Conservation (phyloP, 352 stramenopile genomes). For the Phytophthora pinifolia region DNA sequence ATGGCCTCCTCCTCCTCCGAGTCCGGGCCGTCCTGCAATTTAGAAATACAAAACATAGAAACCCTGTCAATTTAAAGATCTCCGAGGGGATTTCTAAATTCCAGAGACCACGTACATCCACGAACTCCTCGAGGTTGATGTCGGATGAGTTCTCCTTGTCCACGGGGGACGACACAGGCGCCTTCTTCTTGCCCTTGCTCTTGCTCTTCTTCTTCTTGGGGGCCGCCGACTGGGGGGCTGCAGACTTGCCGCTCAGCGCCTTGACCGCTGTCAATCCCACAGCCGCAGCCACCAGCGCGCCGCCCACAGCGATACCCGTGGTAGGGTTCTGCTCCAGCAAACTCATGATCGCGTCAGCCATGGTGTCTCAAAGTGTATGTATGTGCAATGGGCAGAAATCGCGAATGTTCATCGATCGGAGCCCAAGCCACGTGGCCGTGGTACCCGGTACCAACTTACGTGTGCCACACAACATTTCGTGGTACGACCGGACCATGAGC, state of each 20-base stretch:
- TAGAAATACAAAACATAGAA: not conserved
- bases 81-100: not conserved
- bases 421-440: constrained; percentile 13
- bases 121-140: constrained; percentile 77
- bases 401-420: constrained; percentile 18
- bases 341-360: constrained; percentile 67
- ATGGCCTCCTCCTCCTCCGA: constrained; percentile 80
- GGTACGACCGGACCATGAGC: constrained; percentile 7
- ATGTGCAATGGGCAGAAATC: constrained; percentile 9
- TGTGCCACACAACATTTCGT: too few species aligned
- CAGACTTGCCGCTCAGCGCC: constrained; percentile 48
- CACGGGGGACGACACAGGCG: constrained; percentile 13
- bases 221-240: constrained; percentile 20
- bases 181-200: constrained; percentile 63
- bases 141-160: constrained; percentile 33
- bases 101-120: constrained; percentile 30
- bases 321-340: constrained; percentile 65
- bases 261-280: constrained; percentile 74
- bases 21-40: constrained; percentile 61
- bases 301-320: constrained; percentile 64
- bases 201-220: constrained; percentile 65
- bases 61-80: constrained; percentile 3
- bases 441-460: too few species aligned
- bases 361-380: constrained; percentile 23
- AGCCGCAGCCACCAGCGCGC: constrained; percentile 63